A percentile compares a stretch with the other conserved stretches of the same genome.
phyloP scores from a whole-genome alignment of 2,329 filamentous ascomycete species.

The Colletotrichum sublineola region DNA sequence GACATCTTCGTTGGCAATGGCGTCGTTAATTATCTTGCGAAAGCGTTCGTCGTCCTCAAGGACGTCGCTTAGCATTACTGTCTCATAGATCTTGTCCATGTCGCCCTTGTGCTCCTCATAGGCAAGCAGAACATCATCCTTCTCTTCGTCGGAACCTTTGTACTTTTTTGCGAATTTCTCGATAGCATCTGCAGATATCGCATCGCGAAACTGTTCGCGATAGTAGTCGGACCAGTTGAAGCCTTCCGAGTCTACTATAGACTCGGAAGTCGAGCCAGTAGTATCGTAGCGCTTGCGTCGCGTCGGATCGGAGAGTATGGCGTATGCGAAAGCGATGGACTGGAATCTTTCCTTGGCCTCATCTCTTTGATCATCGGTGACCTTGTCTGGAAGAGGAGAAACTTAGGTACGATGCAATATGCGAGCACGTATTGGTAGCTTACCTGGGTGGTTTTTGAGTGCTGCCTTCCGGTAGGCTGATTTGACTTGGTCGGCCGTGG shows the following conservation, averaged over 20 bases:
- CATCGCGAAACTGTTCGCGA: conserved; percentile 82
- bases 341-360: conserved; percentile 87
- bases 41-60: conserved; percentile 89
- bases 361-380: conserved; percentile 73
- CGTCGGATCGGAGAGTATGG: conserved; percentile 85
- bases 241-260: conserved; percentile 79
- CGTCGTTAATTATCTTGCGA: conserved; percentile 82
- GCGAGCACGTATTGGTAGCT: conserved; percentile 37
- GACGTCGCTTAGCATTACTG: conserved; percentile 88
- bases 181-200: conserved; percentile 81
- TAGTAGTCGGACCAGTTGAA: conserved; percentile 96
- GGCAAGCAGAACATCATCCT: conserved; percentile 79
- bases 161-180: conserved; percentile 82
- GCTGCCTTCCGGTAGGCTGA: conserved; percentile 92
- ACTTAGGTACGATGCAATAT: neutral
- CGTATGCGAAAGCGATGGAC: conserved; percentile 92
- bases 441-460: conserved; percentile 88
- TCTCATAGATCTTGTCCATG: conserved; percentile 82
- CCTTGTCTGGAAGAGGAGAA: conserved; percentile 75
- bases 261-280: conserved; percentile 90
- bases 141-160: conserved; percentile 89
- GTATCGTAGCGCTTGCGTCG: conserved; percentile 89
- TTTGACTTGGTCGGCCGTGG: conserved; percentile 85
- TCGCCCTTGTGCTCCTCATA: conserved; percentile 81
- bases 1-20: conserved; percentile 79